Base-by-base conservation (phyloP, 306 rosid species). In the Acacia melanoxylon region DNA sequence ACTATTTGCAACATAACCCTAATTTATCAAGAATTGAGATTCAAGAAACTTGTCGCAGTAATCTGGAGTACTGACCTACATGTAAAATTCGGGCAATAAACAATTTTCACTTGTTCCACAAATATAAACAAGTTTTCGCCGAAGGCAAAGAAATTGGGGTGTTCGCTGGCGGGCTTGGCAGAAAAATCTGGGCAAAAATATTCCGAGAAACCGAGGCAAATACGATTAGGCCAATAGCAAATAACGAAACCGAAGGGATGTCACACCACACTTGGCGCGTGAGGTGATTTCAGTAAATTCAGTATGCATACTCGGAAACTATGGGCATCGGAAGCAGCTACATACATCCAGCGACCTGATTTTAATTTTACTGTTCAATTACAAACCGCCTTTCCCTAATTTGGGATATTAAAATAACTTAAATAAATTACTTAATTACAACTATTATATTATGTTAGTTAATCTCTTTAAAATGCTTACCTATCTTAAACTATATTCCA, bases 1-100 rank as follows among this genome's bases (percentile, higher is more conserved):
- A 6, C n/a, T 41, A 5, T 41, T 65, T 37, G 11, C 31, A 41
- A 80, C 59, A 70, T 3, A 80, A 83, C 85, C 89, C 85, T 83
- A 80, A 80, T 41, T 59, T 48, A 72, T 25, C 17, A 22, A 15
- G 48, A 72, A 72, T 19, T 27, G 44, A 71, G 71, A 49, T 68
- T 37, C 42, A 62, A 20, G 16, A 29, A 42, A 58, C 27, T 25
- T 29, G 10, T 45, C 25, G 27, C 29, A 19, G 35, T 17, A 25
- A 56, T 22, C 76, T 25, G 41, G 51, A 71, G 45, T n/a, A 42
- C 76, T 42, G 37, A 65, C 73, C 73, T 33, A 77, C 49, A 44
- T 15, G 74, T 25, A 75, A 31, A 42, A n/a, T 33, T 66, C 0
- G 31, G 58, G 13, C 17, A 51, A 51, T 2, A 6, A 29, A 41